A percentile compares a stretch with the other conserved stretches of the same genome.
Conservation (phyloP, 1,284 basidiomycete species). For the Cutaneotrichosporon mucoides region DNA sequence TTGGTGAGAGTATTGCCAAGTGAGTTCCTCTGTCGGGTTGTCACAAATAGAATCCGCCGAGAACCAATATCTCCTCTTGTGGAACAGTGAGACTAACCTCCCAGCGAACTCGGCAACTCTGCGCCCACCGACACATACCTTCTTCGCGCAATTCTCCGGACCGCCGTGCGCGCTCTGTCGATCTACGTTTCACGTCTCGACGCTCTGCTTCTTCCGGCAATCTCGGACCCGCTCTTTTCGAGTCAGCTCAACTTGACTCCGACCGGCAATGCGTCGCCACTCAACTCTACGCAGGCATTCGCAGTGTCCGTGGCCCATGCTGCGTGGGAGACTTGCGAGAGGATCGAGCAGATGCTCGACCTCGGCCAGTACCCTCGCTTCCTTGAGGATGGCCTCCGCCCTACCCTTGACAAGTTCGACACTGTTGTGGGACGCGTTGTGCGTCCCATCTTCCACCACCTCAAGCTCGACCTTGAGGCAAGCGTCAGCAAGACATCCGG, state of each 20-base stretch:
- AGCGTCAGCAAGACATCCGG: constrained; percentile 35
- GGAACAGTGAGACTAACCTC: constrained; percentile 11
- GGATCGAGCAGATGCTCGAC: constrained; percentile 46
- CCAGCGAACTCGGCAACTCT: constrained; percentile 31
- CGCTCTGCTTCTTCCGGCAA: constrained; percentile 46
- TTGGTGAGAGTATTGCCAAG: constrained; percentile 46
- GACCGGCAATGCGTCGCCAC: constrained; percentile 25
- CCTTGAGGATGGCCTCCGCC: constrained; percentile 57
- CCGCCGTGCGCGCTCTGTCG: constrained; percentile 43
- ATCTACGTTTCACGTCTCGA: constrained; percentile 50
- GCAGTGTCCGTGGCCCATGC: constrained; percentile 47
- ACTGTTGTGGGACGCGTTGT: constrained; percentile 48
- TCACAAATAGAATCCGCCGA: neutral
- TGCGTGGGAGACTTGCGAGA: constrained; percentile 50
- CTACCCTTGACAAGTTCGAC: constrained; percentile 57
- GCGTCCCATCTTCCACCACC: constrained; percentile 41
- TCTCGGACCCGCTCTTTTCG: constrained; percentile 44
- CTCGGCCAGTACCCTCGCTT: constrained; percentile 47
- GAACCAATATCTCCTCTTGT: neutral
- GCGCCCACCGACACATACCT: constrained; percentile 47
- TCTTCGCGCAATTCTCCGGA: constrained; percentile 47
- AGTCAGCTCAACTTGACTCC: constrained; percentile 36
- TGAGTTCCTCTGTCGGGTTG: constrained; percentile 23
- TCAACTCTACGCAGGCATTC: constrained; percentile 47
- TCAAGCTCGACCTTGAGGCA: constrained; percentile 46